phyloP scores from a whole-genome alignment of 352 stramenopile genomes.

The Globisporangium cederbergense region DNA sequence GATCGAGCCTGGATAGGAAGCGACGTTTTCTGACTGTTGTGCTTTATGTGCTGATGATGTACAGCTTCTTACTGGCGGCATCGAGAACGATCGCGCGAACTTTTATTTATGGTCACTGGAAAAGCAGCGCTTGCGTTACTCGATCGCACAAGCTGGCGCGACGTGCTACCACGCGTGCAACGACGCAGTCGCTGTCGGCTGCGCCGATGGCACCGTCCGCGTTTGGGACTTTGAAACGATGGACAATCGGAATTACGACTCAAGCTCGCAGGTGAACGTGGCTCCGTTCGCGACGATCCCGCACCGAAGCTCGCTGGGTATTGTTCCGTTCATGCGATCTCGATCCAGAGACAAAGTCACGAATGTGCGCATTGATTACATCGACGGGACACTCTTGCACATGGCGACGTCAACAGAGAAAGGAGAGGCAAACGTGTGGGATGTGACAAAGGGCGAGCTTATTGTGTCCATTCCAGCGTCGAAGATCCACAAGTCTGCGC shows the following conservation, averaged over 20 bases:
- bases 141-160: constrained; percentile 62
- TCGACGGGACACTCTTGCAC: constrained; percentile 75
- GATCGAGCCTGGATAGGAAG: not conserved
- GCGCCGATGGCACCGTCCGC: constrained; percentile 71
- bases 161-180: constrained; percentile 81
- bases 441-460: constrained; percentile 83
- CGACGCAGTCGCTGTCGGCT: constrained; percentile 75
- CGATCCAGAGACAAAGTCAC: constrained; percentile 74
- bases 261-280: constrained; percentile 44
- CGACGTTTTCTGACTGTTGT: constrained; percentile 7
- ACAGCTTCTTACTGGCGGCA: constrained; percentile 69
- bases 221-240: constrained; percentile 78
- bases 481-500: constrained; percentile 83
- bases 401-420: constrained; percentile 84
- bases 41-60: constrained; percentile 4
- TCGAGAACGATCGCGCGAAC: constrained; percentile 66
- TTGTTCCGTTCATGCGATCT: constrained; percentile 83
- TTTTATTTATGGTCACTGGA: constrained; percentile 88
- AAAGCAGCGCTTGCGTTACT: constrained; percentile 54
- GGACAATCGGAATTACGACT: constrained; percentile 46
- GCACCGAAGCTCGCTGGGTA: constrained; percentile 71
- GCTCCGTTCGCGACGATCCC: constrained; percentile 68
- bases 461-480: constrained; percentile 71
- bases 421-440: constrained; percentile 84
- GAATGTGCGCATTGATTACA: constrained; percentile 79